Evolutionary conservation across 352 stramenopile genomes (phyloP).

Genomic region (Halophytophthora polymorphica): DNA sequence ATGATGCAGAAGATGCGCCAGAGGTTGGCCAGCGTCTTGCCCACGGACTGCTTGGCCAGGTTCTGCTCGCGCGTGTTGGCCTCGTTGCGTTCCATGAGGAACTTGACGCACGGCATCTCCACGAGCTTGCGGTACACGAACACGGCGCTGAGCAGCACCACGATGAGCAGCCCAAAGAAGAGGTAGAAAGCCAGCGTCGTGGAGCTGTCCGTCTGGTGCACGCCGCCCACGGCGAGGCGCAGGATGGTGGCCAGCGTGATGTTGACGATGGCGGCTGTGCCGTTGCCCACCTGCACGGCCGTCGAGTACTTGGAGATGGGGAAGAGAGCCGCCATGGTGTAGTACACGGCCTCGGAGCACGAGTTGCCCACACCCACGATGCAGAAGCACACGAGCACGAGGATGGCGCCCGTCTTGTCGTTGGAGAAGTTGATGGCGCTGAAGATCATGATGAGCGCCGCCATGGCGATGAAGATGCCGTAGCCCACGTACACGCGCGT

Average conservation of each 20-base stretch:
- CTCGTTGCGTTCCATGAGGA: slow-evolving; percentile 41
- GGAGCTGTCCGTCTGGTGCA: slow-evolving; percentile 21
- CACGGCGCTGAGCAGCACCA: slow-evolving; percentile 33
- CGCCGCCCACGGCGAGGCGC: slow-evolving; percentile 28
- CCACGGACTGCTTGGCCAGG: slow-evolving; percentile 17
- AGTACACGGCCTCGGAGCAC: slow-evolving; percentile 28
- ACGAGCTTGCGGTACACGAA: slow-evolving; percentile 29
- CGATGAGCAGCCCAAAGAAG: slow-evolving; percentile 41
- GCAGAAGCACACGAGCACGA: slow-evolving; percentile 43
- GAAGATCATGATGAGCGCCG: slow-evolving; percentile 39
- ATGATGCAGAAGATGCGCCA: slow-evolving; percentile 38
- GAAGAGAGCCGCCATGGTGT: slow-evolving; percentile 36
- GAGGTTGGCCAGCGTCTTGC: slow-evolving; percentile 25
- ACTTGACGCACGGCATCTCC: slow-evolving; percentile 31
- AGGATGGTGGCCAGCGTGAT: slow-evolving; percentile 37
- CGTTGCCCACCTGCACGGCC: slow-evolving; percentile 49
- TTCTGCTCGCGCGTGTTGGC: slow-evolving; percentile 18
- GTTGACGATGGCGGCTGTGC: slow-evolving; percentile 33
- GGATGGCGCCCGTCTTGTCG: slow-evolving; percentile 26
- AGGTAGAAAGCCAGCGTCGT: slow-evolving; percentile 38
- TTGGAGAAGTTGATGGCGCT: slow-evolving; percentile 27
- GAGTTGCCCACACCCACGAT: slow-evolving; percentile 38
- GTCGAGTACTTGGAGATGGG: slow-evolving; percentile 47
- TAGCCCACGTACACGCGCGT: slow-evolving; percentile 33
- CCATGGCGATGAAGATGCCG: slow-evolving; percentile 29